Evolutionary conservation across 75 land plant species (phyloP).

Genomic region (Picea glauca): DNA sequence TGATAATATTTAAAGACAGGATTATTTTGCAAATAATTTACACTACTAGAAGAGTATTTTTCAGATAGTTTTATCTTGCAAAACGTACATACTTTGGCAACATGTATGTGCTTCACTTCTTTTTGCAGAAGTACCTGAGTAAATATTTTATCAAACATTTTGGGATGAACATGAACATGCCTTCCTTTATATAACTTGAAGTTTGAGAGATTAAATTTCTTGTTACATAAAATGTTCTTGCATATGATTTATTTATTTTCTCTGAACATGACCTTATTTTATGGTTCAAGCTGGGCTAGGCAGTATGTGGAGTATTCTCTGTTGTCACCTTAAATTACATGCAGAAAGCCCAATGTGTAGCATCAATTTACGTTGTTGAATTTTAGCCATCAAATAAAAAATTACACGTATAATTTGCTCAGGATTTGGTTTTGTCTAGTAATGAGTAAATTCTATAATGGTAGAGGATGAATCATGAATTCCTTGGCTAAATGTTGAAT

Average conservation of each 20-base stretch:
- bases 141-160: neutral
- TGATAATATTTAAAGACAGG: neutral
- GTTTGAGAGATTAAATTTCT: neutral
- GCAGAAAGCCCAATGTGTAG: neutral
- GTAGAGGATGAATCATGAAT: too few relatives aligned
- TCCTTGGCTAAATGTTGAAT: too few relatives aligned
- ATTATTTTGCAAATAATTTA: neutral
- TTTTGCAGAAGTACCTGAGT: neutral
- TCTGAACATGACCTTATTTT: neutral
- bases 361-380: neutral
- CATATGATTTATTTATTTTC: neutral
- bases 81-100: neutral
- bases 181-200: neutral
- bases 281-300: neutral
- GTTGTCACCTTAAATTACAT: slow-evolving; percentile 4
- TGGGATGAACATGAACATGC: neutral
- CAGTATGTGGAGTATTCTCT: neutral
- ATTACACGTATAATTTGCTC: too few relatives aligned
- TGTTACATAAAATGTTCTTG: neutral
- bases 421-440: too few relatives aligned
- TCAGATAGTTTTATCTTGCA: neutral
- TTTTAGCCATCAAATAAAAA: too few relatives aligned
- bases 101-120: neutral
- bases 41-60: neutral
- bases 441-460: too few relatives aligned